phyloP scores from a whole-genome alignment of 805 yeast species.

The Metschnikowia aberdeeniae region DNA sequence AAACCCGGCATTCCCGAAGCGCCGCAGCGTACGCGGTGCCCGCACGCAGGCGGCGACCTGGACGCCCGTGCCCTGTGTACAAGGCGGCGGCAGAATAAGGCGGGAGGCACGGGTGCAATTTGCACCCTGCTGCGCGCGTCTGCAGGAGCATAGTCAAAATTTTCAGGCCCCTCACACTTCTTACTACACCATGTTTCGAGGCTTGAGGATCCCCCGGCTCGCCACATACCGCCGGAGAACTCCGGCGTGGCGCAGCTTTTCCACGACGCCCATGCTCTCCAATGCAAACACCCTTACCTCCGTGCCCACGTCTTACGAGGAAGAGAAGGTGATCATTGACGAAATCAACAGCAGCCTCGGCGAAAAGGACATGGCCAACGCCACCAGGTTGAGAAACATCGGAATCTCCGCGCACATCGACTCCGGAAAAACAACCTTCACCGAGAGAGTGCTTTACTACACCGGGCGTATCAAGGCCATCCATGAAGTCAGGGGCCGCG shows the following conservation, averaged over 20 bases:
- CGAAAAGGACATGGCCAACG: conserved; percentile 47
- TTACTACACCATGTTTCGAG: conserved; percentile 1
- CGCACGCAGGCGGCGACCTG: no score
- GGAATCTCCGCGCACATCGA: conserved; percentile 98
- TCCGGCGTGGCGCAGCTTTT: background rate
- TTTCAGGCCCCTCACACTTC: background rate
- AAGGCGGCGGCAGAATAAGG: no score
- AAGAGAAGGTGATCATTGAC: conserved; percentile 67
- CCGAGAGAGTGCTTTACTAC: conserved; percentile 93
- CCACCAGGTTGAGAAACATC: conserved; percentile 75
- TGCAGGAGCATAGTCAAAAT: conserved; percentile 1
- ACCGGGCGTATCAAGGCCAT: conserved; percentile 97
- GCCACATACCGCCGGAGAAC: background rate
- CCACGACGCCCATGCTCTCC: background rate
- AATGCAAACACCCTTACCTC: conserved; percentile 9
- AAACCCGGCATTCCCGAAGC: no score
- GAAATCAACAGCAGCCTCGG: conserved; percentile 47
- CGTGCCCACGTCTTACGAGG: conserved; percentile 53
- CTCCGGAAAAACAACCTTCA: conserved; percentile 96
- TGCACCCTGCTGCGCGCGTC: conserved; percentile 3
- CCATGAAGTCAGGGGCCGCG: conserved; percentile 95
- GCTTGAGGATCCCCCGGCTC: background rate
- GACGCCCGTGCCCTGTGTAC: no score
- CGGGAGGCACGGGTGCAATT: background rate
- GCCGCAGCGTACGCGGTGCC: no score